phyloP scores from a whole-genome alignment of 495 filamentous ascomycete genomes.

The Parathielavia hyrcaniae region DNA sequence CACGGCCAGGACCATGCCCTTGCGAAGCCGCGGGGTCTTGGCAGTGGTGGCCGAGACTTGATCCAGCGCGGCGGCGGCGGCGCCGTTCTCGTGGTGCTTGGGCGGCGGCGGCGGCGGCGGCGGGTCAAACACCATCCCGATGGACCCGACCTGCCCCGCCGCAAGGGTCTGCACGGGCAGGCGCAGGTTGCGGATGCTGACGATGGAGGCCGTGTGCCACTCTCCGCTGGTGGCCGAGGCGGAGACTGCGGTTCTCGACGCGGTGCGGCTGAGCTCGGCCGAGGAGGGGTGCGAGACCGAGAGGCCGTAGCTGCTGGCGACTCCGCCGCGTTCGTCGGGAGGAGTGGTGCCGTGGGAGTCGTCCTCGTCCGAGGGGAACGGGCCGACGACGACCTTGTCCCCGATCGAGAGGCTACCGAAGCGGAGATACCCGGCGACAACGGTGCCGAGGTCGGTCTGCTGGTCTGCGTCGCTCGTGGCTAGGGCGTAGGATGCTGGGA shows the following conservation, averaged over 20 bases:
- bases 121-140: constrained; percentile 63
- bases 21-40: constrained; percentile 54
- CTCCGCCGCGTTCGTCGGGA: constrained; percentile 32
- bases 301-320: constrained; percentile 29
- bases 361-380: constrained; percentile 53
- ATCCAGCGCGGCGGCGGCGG: background rate
- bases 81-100: constrained; percentile 3
- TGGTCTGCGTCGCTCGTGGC: constrained; percentile 36
- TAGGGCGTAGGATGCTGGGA: constrained; percentile 46
- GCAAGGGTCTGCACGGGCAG: constrained; percentile 71
- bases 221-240: constrained; percentile 49
- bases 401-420: constrained; percentile 74
- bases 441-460: constrained; percentile 43
- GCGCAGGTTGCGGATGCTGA: constrained; percentile 81
- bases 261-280: constrained; percentile 38
- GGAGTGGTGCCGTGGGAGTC: constrained; percentile 29
- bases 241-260: constrained; percentile 36
- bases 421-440: constrained; percentile 76
- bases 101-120: constrained; percentile 17
- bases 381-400: constrained; percentile 72
- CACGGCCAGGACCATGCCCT: constrained; percentile 74
- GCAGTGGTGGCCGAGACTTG: background rate
- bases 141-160: constrained; percentile 81
- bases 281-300: constrained; percentile 42
- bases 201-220: constrained; percentile 72